Conservation (phyloP, 352 stramenopile genomes). For the Phytopythium delawarense region DNA sequence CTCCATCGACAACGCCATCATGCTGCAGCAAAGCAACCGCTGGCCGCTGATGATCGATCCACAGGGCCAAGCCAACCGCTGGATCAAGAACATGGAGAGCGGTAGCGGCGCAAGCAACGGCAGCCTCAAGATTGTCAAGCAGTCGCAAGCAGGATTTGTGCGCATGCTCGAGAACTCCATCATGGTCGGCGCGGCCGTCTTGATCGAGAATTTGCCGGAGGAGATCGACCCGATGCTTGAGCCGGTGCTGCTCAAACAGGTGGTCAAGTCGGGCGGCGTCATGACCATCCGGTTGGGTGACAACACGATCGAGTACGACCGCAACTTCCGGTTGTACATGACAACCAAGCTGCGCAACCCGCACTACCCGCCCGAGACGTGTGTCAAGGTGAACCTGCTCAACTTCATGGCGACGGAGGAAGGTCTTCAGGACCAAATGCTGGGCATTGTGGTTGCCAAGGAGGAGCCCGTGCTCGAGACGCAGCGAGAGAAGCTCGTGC, state of each 20-base stretch:
- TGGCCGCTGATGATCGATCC: conserved; percentile 98
- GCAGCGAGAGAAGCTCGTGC: conserved; percentile 90
- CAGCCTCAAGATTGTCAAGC: conserved; percentile 92
- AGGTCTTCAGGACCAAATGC: conserved; percentile 95
- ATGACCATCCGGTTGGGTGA: conserved; percentile 91
- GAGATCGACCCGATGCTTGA: conserved; percentile 94
- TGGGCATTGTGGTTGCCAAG: conserved; percentile 92
- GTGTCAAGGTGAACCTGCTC: conserved; percentile 95
- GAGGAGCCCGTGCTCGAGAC: conserved; percentile 92
- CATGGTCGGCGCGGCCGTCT: conserved; percentile 89
- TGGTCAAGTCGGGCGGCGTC: conserved; percentile 87
- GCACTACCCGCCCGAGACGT: conserved; percentile 93
- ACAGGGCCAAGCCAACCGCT: conserved; percentile 93
- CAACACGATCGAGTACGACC: conserved; percentile 93
- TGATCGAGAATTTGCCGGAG: conserved; percentile 94
- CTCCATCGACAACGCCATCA: conserved; percentile 95
- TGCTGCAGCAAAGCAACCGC: conserved; percentile 88
- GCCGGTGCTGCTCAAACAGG: conserved; percentile 91
- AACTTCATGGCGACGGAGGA: conserved; percentile 97
- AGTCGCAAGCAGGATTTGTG: conserved; percentile 92
- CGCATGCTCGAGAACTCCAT: conserved; percentile 95
- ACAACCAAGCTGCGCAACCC: conserved; percentile 94
- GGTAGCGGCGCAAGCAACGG: conserved; percentile 21
- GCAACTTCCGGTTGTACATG: conserved; percentile 93
- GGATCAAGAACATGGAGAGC: conserved; percentile 94